Evolutionary conservation across 495 filamentous ascomycete genomes (phyloP).

Genomic region (Daldinia grandis): DNA sequence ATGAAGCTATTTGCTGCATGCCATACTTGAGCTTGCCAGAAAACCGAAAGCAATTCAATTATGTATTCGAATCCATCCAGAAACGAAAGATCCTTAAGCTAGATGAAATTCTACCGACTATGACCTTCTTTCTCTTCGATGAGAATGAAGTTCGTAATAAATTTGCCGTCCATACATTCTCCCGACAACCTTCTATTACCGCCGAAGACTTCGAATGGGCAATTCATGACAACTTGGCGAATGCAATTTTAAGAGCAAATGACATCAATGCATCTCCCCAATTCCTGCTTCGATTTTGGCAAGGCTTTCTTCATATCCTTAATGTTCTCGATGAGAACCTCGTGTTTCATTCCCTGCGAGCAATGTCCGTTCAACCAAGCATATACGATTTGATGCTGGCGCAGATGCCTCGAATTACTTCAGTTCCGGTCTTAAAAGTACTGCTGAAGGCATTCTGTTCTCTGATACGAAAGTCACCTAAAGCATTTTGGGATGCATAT

Average conservation of each 20-base stretch:
- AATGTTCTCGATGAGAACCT: constrained; percentile 74
- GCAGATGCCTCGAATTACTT: constrained; percentile 68
- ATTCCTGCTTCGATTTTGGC: constrained; percentile 73
- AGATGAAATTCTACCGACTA: constrained; percentile 75
- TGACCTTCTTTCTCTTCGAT: constrained; percentile 82
- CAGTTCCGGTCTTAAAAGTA: constrained; percentile 63
- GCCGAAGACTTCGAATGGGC: constrained; percentile 83
- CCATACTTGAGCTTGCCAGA: constrained; percentile 53
- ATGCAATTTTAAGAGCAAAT: constrained; percentile 56
- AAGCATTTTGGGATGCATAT: constrained; percentile 87
- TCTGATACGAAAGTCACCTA: constrained; percentile 75
- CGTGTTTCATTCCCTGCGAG: constrained; percentile 78
- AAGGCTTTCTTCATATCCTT: constrained; percentile 74
- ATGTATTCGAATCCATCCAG: constrained; percentile 79
- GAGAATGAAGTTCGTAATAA: constrained; percentile 61
- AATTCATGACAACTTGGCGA: constrained; percentile 69
- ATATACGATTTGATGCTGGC: constrained; percentile 79
- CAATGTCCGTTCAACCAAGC: constrained; percentile 73
- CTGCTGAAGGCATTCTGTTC: constrained; percentile 70
- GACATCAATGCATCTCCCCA: constrained; percentile 54
- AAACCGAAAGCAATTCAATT: constrained; percentile 68
- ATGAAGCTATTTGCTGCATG: constrained; percentile 63
- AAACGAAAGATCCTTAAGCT: constrained; percentile 74
- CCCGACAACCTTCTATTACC: constrained; percentile 65
- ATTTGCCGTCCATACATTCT: constrained; percentile 77